Base-by-base conservation (phyloP, 2,329 filamentous ascomycete species). In the Leptodontidium sp. region DNA sequence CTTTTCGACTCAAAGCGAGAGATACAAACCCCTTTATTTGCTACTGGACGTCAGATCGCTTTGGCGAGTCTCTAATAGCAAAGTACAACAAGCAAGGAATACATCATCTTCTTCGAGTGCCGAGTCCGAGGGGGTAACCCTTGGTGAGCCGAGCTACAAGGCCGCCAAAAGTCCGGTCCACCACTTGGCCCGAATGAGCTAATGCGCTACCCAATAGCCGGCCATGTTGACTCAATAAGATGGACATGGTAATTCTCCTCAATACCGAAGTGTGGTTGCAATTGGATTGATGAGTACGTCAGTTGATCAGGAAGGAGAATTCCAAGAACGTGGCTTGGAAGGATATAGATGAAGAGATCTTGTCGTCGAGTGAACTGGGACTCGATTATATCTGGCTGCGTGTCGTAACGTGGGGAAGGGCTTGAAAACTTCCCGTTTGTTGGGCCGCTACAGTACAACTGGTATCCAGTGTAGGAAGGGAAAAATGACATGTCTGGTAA, bases 181-280 rank as follows among this genome's bases (percentile, higher is more conserved):
- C 29, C 12, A 17, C 29, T 57, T 57, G 29, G 32, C 53, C 17
- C 53, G 53, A 21, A 35, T 17, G 45, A 17, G 15, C 45, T 47
- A 6, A 4, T 11, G n/a, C 53, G 14, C 53, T 38, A 38, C 53
- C 53, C 53, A 57, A 57, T 57, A 57, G 53, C 53, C 53, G 29
- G 53, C 17, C 7, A 14, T 32, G 29, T 53, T 57, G 53, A 11
- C 53, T 7, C 29, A 57, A 38, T 35, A 35, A 21, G 32, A 57
- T 57, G 32, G 53, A 57, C 53, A 57, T 38, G 53, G 32, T 35
- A 57, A 57, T 57, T 38, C 53, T n/a, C 26, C 24, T 32, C 32
- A 40, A 58, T 40, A 43, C 4, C 17, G n/a, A 21, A 58, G 55
- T 58, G 7, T 58, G 32, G 35, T 58, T 35, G 7, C 35, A 38